Evolutionary conservation across 441 rosid species (phyloP), one percentile per base, ranked within the genome.

Genomic region (Arabidopsis hybrid): DNA sequence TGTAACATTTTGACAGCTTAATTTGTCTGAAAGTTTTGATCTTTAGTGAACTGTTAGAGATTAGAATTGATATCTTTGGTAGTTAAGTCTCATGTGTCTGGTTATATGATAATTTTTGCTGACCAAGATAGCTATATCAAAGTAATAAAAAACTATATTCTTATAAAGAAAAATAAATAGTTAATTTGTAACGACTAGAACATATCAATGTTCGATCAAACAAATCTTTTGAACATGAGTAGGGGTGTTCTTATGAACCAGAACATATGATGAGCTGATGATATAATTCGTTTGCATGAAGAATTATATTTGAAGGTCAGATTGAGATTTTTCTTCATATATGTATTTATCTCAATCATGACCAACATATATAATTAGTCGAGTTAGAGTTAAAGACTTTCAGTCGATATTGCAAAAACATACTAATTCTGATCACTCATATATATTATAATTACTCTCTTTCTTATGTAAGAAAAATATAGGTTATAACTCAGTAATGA

Each of bases 1-100:
- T 65, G 8, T 42, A 68, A 46, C 49, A 68, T 52, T 52, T 62
- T 76, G 75, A 75, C 79, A 76, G 79, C 79, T 62, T 45, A 62
- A 55, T 45, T 69, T 53, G 79, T 76, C 71, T 69, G 75, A 62
- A 55, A 62, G 3, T 69, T 75, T 36, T 56, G 55, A 61, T 43
- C 39, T 60, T 29, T 17, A 42, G 65, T 45, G 46, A 38, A 57
- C 59, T 69, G 70, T 69, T 63, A 63, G 50, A 63, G 65, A 76
- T 76, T 63, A 38, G 46, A 16, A 9, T 31, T 56, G 52, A 46
- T 61, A 36, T 69, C 1, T 53, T 46, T 38, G 55, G 14, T 52
- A 53, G 38, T 42, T 4, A 60, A 60, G 55, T 61, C 49, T 43
- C 40, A 36, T 57, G 14, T 59, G 55, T 11, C 64, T 60, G 34